Conservation (phyloP, 306 rosid species). For the Echinosophora koreensis region DNA sequence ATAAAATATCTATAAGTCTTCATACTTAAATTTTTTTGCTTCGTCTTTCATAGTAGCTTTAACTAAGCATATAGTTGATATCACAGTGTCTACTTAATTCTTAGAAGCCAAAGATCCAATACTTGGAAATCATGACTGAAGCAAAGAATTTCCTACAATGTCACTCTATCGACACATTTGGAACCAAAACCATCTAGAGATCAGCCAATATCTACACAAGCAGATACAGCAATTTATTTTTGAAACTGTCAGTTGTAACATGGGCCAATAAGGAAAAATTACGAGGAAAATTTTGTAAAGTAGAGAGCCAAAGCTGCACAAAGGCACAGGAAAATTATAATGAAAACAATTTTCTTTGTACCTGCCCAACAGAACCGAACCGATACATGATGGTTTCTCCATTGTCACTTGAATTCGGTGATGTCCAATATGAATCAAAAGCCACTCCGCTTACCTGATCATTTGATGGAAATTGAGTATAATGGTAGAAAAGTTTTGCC, state of each 20-base stretch:
- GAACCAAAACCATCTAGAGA: conserved; percentile 31
- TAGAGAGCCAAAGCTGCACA: conserved; percentile 3
- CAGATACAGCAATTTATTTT: conserved; percentile 26
- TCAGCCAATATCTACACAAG: conserved; percentile 32
- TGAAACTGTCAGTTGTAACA: conserved; percentile 19
- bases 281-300: background rate
- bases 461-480: conserved; percentile 40
- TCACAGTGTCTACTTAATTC: background rate
- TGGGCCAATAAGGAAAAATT: conserved; percentile 6
- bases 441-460: conserved; percentile 97
- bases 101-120: conserved; percentile 33
- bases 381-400: conserved; percentile 84
- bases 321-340: conserved; percentile 3
- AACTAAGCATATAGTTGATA: conserved; percentile 29
- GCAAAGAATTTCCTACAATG: background rate
- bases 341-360: conserved; percentile 39
- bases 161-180: conserved; percentile 16
- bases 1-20: conserved; percentile 8
- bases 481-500: conserved; percentile 33
- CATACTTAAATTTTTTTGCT: conserved; percentile 4
- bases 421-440: conserved; percentile 95
- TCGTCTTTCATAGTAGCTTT: conserved; percentile 8
- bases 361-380: conserved; percentile 99
- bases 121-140: conserved; percentile 18
- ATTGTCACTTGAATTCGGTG: conserved; percentile 82